Evolutionary conservation across 371 early-diverging fungal genomes (phyloP).

Genomic region (Dichotomocladium elegans): DNA sequence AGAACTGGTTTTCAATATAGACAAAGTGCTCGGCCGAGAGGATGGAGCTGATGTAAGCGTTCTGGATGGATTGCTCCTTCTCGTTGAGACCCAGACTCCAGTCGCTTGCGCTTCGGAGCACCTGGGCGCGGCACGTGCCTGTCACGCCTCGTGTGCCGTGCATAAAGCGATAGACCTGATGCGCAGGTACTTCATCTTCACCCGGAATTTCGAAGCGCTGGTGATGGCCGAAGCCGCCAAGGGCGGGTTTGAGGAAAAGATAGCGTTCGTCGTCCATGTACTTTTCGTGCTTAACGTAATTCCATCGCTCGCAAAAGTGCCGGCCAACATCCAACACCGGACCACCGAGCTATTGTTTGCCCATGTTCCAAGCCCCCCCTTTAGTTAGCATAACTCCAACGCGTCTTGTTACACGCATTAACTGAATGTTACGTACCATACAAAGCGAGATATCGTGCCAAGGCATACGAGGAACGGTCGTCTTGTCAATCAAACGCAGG

Average conservation of each 20-base stretch:
- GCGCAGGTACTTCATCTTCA: constrained; percentile 6
- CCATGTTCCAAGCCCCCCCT: too few species aligned
- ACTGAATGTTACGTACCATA: too few species aligned
- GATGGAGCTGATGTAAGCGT: constrained; percentile 79
- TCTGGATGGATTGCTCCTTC: constrained; percentile 72
- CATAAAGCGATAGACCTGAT: constrained; percentile 25
- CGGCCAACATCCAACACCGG: constrained; percentile 82
- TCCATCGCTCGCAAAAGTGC: constrained; percentile 93
- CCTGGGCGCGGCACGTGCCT: constrained; percentile 61
- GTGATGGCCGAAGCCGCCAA: constrained; percentile 33
- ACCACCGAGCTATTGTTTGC: constrained; percentile 46
- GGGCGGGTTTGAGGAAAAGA: constrained; percentile 42
- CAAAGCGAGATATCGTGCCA: constrained; percentile 92
- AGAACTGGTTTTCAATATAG: constrained; percentile 97
- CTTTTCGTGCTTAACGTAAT: constrained; percentile 69
- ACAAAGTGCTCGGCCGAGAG: constrained; percentile 75
- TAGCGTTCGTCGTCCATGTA: constrained; percentile 29
- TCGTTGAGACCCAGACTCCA: constrained; percentile 65
- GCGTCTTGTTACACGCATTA: constrained; percentile 6
- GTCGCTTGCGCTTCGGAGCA: constrained; percentile 64
- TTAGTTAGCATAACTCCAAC: too few species aligned
- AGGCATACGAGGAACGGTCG: constrained; percentile 81
- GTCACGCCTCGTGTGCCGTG: constrained; percentile 24
- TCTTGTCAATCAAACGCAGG: constrained; percentile 59
- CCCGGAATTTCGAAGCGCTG: constrained; percentile 28